Conservation (phyloP, 768 basidiomycete species). For the Macrolepiota albuminosa region DNA sequence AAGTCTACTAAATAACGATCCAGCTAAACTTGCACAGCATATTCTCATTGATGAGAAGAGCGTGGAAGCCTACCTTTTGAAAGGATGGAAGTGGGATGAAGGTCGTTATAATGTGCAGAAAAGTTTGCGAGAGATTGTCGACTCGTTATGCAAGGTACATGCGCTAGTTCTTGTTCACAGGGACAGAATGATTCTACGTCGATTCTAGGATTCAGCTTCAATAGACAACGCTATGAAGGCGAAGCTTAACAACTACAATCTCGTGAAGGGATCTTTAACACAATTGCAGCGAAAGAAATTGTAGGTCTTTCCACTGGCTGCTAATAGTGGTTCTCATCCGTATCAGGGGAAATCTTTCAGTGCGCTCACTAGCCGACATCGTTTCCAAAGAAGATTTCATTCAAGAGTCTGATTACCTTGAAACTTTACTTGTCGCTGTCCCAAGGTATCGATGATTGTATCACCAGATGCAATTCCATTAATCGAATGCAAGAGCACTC, state of each 20-base stretch:
- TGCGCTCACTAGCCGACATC: constrained; percentile 79
- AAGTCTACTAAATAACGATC: constrained; percentile 85
- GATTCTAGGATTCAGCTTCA: constrained; percentile 79
- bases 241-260: constrained; percentile 87
- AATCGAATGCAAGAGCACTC: constrained; percentile 47
- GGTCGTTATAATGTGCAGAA: constrained; percentile 84
- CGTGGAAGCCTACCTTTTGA: constrained; percentile 76
- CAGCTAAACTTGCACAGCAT: constrained; percentile 69
- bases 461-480: constrained; percentile 17
- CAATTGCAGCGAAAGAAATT: constrained; percentile 94
- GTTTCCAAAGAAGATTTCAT: constrained; percentile 81
- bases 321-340: constrained; percentile 9
- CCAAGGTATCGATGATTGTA: constrained; percentile 63
- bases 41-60: constrained; percentile 73
- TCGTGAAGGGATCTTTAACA: constrained; percentile 87
- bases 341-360: constrained; percentile 88
- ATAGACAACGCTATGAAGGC: constrained; percentile 94
- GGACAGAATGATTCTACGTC: constrained; percentile 7
- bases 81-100: constrained; percentile 90
- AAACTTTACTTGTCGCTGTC: constrained; percentile 89
- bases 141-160: constrained; percentile 77
- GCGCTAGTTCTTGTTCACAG: neutral
- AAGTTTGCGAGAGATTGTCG: constrained; percentile 79
- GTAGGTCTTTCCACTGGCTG: constrained; percentile 35
- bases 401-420: constrained; percentile 88